phyloP scores from a whole-genome alignment of 2,329 filamentous ascomycete species.

The Colletotrichum sp. region DNA sequence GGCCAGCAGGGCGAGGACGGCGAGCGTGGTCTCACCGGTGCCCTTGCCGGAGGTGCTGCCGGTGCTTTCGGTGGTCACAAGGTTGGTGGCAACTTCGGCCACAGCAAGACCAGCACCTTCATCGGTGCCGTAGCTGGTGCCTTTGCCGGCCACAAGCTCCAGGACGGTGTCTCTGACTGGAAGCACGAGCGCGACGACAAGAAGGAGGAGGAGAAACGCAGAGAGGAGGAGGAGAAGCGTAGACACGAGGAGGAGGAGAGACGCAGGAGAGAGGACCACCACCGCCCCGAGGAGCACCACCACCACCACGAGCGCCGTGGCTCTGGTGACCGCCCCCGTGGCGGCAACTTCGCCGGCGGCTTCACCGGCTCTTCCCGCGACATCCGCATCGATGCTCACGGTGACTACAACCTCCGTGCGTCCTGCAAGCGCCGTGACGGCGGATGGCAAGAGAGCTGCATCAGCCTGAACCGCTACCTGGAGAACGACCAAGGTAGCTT shows the following conservation, averaged over 20 bases:
- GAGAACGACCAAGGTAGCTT: conserved; percentile 42
- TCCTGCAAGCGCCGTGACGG: conserved; percentile 38
- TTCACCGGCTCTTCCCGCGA: conserved; percentile 36
- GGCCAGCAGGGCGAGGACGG: conserved; percentile 34
- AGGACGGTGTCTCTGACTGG: conserved; percentile 44
- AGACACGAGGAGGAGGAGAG: conserved; percentile 32
- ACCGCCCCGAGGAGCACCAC: conserved; percentile 15
- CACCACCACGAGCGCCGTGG: conserved; percentile 12
- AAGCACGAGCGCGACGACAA: conserved; percentile 44
- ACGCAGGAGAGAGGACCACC: conserved; percentile 6
- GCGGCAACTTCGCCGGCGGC: conserved; percentile 33
- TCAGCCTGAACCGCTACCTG: conserved; percentile 39
- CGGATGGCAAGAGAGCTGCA: conserved; percentile 34
- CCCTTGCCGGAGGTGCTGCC: conserved; percentile 43
- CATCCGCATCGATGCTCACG: conserved; percentile 36
- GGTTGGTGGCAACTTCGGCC: conserved; percentile 43
- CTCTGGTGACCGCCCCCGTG: conserved; percentile 23
- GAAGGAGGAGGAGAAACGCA: conserved; percentile 35
- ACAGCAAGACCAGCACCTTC: conserved; percentile 38
- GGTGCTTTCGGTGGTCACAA: conserved; percentile 46
- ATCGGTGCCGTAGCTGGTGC: conserved; percentile 46
- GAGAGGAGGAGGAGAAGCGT: conserved; percentile 8
- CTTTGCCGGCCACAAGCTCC: conserved; percentile 45
- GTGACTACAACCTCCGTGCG: conserved; percentile 38
- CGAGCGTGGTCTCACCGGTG: conserved; percentile 47